These are phyloP conservation scores for Eimeria zaria DNA, from an alignment of 169 alveolate species.

Conservation along the genomic window DNA sequence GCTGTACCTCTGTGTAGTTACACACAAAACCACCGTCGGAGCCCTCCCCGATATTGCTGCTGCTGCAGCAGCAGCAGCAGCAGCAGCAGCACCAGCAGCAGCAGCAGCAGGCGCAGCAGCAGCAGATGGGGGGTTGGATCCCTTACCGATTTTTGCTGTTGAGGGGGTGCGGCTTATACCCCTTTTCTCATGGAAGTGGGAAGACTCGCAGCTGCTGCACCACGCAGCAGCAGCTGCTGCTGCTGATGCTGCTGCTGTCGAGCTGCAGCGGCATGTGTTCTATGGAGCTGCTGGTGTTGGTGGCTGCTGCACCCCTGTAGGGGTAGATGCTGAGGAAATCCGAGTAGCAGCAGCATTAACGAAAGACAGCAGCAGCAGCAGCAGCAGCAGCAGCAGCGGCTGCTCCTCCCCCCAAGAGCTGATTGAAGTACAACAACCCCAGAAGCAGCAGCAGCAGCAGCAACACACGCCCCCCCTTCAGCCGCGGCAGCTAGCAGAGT, in stretches of 20 bases:
- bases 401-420: conserved; percentile 52
- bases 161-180: conserved; percentile 42
- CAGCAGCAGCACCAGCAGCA: conserved; percentile 1
- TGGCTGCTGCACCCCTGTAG: conserved; percentile 43
- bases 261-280: conserved; percentile 61
- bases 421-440: not conserved
- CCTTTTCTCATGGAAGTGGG: conserved; percentile 42
- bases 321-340: conserved; percentile 28
- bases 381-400: conserved; percentile 25
- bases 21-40: not conserved
- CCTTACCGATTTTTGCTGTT: conserved; percentile 36
- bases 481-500: conserved; percentile 11
- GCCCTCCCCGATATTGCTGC: conserved; percentile 44
- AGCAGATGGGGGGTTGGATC: conserved; percentile 10
- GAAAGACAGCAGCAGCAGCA: not conserved
- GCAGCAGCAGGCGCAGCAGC: conserved; percentile 53
- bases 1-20: not conserved
- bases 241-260: conserved; percentile 64
- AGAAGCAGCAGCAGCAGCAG: conserved; percentile 54
- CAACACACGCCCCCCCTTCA: not conserved
- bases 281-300: conserved; percentile 19
- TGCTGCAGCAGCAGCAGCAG: conserved; percentile 41
- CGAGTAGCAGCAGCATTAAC: conserved; percentile 16
- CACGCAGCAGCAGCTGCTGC: conserved; percentile 64
- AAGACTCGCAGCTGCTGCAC: conserved; percentile 40